phyloP scores from a whole-genome alignment of 2,329 filamentous ascomycete species.

The Alternaria hordeiaustralica region DNA sequence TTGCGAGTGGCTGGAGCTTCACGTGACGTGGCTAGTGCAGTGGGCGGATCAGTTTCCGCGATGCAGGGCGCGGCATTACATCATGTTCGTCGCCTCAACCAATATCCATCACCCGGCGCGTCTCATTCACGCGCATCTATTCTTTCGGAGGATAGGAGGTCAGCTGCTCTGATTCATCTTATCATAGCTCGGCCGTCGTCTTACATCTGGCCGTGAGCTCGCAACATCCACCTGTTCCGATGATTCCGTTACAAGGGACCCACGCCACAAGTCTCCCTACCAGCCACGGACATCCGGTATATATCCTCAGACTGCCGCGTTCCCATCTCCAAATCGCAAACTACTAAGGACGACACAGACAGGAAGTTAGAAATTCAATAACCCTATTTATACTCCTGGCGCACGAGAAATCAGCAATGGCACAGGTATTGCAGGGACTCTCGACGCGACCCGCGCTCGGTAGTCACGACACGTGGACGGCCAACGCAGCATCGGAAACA shows the following conservation, averaged over 20 bases:
- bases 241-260: slow-evolving; percentile 12
- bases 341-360: background rate
- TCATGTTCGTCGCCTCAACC: background rate
- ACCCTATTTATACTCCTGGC: slow-evolving; percentile 19
- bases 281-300: slow-evolving; percentile 3
- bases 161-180: slow-evolving; percentile 9
- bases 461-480: slow-evolving; percentile 37
- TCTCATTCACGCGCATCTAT: slow-evolving; percentile 1
- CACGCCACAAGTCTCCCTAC: slow-evolving; percentile 19
- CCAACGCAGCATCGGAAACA: slow-evolving; percentile 29
- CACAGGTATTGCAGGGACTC: slow-evolving; percentile 40
- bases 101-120: background rate
- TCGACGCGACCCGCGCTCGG: slow-evolving; percentile 21
- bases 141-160: slow-evolving; percentile 14
- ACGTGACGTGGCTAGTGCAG: slow-evolving; percentile 6
- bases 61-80: slow-evolving; percentile 4
- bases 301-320: slow-evolving; percentile 1
- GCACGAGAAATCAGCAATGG: slow-evolving; percentile 29
- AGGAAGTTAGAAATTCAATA: slow-evolving; percentile 8
- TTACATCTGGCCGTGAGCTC: slow-evolving; percentile 2
- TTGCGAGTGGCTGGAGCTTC: background rate
- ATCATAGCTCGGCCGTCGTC: background rate
- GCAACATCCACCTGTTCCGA: slow-evolving; percentile 8
- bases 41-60: background rate
- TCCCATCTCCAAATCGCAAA: background rate